Evolutionary conservation across 2,329 filamentous ascomycete genomes (phyloP), one percentile per base, ranked within the genome.

Genomic region (Aureobasidium sp.): DNA sequence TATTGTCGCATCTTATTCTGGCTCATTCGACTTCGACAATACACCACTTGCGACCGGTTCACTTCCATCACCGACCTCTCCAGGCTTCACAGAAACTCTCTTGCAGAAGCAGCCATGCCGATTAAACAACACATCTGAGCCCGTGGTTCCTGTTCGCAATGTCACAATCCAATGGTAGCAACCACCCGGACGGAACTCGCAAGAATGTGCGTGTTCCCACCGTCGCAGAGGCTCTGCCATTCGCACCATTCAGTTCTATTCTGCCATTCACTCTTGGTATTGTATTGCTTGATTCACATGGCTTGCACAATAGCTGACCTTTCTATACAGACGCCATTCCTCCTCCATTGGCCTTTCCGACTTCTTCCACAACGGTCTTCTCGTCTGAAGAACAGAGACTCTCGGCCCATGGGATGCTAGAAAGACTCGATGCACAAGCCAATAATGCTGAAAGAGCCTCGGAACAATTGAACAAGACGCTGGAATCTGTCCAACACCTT

Each of bases 171-270:
- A 61, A 45, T 47, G 59, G 59, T 30, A 41, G 8, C 21, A 54
- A 54, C 32, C 32, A 41, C 11, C 4, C 49, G 7, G 50, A 44
- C 9, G 53, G 47, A n/a, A 37, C 36, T 29, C 57, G 47, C 37
- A 50, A 47, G 47, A 16, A 21, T 41, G 32, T 55, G 50, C 68
- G 75, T 30, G 73, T 78, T 44, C 77, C 79, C 10, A 80, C 78
- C 3, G 82, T 94, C 14, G 82, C 87, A 61, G 88, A 94, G 70
- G 89, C 89, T 34, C 79, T 94, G 49, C 88, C 89, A n/a, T 92
- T 86, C 74, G 90, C 89, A 57, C 90, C 90, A 29, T 87, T 93
- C 71, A 89, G 87, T 53, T 91, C 89, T 3, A 87, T 92, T 53
- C 81, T 90, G 58, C 89, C 90, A 3, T 90, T 93, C 73, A 84